These are phyloP conservation scores for Clausena lansium DNA, from an alignment of 345 rosid species.

Conservation along the genomic window DNA sequence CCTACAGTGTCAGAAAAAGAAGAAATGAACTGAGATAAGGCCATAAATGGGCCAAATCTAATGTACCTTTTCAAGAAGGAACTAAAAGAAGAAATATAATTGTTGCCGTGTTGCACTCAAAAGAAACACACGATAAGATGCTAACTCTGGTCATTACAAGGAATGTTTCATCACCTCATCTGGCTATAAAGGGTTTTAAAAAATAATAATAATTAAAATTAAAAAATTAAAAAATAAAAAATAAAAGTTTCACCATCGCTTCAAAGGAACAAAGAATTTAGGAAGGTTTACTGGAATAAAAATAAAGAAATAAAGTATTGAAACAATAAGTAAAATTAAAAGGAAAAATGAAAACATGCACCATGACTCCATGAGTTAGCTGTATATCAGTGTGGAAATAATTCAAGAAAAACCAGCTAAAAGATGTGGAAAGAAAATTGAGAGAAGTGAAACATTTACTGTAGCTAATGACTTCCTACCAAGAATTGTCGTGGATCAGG, in stretches of 20 bases:
- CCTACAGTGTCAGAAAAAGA: conserved; percentile 38
- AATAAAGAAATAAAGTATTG: background rate
- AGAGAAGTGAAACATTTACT: background rate
- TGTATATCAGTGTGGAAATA: background rate
- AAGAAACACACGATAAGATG: background rate
- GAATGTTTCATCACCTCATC: background rate
- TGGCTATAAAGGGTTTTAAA: background rate
- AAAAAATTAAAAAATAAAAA: too few species aligned
- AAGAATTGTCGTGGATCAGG: conserved; percentile 83
- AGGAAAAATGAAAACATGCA: background rate
- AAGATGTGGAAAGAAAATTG: background rate
- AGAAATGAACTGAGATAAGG: background rate
- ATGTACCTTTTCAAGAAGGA: background rate
- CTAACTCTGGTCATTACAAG: background rate
- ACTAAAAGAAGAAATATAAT: background rate
- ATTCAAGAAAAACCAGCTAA: background rate
- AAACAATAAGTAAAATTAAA: background rate
- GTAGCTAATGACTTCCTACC: conserved; percentile 34
- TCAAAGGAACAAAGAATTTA: background rate
- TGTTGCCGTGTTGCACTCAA: background rate
- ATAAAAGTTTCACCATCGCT: background rate
- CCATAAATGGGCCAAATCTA: background rate
- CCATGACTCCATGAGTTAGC: background rate
- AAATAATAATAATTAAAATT: too few species aligned
- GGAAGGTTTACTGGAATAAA: background rate